Evolutionary conservation across 1,284 basidiomycete species (phyloP), one percentile per base, ranked within the genome.

Genomic region (Ceratobasidium sp.): DNA sequence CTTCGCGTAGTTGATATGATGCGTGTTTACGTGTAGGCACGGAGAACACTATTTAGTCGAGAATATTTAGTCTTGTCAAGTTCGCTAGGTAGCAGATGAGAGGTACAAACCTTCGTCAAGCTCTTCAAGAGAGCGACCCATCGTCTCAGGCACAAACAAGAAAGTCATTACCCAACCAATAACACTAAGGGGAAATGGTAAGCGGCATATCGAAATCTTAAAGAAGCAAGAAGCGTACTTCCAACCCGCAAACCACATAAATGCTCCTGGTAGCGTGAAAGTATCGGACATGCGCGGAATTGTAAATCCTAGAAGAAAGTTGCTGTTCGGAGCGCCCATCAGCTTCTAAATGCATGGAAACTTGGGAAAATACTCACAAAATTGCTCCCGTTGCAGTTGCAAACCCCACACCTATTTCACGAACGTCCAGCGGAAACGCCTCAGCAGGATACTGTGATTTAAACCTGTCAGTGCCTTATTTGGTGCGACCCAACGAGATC

Each of bases 131-230:
- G 92, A 90, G 72, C 89, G 86, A 1, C 88, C 86, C 82, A 93
- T 95, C 38, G 93, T 95, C 84, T 95, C 93, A 47, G 91, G 92
- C 5, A 93, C 84, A 77, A 91, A 89, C 26, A 89, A 80, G 46
- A 90, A 82, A 73, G 89, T 84, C 38, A 87, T 83, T 46, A 89
- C 58, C 80, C 87, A 88, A 3, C 86, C 85, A 59, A 88, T 72
- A 30, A 28, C 14, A 43, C 67, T 70, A n/a, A 38, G 5, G 1
- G 16, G 38, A n/a, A 5, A 4, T n/a, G 28, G 32, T 26, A 75
- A 46, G 77, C 50, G 55, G 79, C 13, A 49, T 52, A 2, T 59
- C 21, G 28, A n/a, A n/a, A n/a, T n/a, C 11, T 43, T 2, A 35
- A 1, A 9, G 26, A 50, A 52, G 11, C 11, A 38, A 38, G 11